Evolutionary conservation across 2,329 filamentous ascomycete genomes (phyloP), one percentile per base, ranked within the genome.

Genomic region (Periconia sp.): DNA sequence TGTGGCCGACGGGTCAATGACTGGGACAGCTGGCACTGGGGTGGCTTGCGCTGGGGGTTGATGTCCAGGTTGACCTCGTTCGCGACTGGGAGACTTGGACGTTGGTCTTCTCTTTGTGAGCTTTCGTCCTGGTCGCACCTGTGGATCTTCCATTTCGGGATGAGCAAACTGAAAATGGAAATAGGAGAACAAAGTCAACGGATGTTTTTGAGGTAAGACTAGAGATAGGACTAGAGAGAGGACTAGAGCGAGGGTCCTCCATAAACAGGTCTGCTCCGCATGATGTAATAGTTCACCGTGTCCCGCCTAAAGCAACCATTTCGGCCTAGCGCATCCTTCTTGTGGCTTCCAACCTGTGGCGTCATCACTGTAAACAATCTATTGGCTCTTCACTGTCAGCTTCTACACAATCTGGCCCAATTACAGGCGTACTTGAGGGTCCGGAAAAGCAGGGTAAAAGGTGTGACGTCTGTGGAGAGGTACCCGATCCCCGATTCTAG

Each of bases 401-500:
- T n/a, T n/a, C n/a, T n/a, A n/a, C n/a, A n/a, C n/a, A n/a, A 6
- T 14, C 20, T 15, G n/a, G 20, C 41, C 52, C 50, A 53, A 53
- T 53, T 11, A 20, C 13, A 17, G 6, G 41, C 11, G 14, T 20
- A 41, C 46, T 19, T 13, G 10, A 20, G 14, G 31, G 46, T 48
- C 40, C 33, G 17, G 23, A 18, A 27, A 18, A 33, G 43, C 43
- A 45, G 43, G 43, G 43, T 31, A n/a, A 18, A 31, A 6, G 20
- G 6, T 9, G n/a, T 47, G 45, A 47, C 45, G 45, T 47, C 31
- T 17, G 45, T 47, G 45, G 45, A 19, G 27, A 42, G 63, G 67
- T 74, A 45, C 62, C 6, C 57, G 63, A 33, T 66, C 75, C n/a
- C 45, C 75, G 37, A 75, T 78, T 53, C 63, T 79, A 17, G 57